A percentile compares a stretch with the other conserved stretches of the same genome.
These are phyloP conservation scores for Mycena rosella DNA, from an alignment of 768 basidiomycete genomes.

Conservation along the genomic window DNA sequence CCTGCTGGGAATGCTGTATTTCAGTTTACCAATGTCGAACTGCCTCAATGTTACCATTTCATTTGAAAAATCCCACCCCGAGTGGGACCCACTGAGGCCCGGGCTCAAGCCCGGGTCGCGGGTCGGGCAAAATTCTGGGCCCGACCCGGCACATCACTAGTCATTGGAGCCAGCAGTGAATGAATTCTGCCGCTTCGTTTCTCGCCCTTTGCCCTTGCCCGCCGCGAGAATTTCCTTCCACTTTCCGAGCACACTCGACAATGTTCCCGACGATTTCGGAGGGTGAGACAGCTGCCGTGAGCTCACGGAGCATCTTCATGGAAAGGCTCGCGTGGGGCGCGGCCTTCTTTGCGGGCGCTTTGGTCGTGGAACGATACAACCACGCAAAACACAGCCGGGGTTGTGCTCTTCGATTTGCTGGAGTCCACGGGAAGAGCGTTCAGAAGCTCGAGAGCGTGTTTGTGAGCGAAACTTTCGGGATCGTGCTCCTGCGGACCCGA, in stretches of 20 bases:
- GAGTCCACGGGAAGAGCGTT: neutral
- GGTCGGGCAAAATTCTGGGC: too few relatives aligned
- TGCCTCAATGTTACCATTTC: too few relatives aligned
- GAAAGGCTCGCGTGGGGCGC: slow-evolving; percentile 7
- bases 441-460: slow-evolving; percentile 7
- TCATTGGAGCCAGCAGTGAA: neutral
- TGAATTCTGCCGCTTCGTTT: neutral
- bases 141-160: too few relatives aligned
- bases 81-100: too few relatives aligned
- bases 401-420: too few relatives aligned
- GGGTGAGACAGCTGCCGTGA: neutral
- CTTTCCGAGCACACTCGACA: neutral
- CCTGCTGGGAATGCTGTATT: too few relatives aligned
- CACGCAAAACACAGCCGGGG: too few relatives aligned
- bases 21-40: too few relatives aligned
- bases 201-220: neutral
- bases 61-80: too few relatives aligned
- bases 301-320: neutral
- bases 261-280: neutral
- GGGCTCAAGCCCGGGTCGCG: too few relatives aligned
- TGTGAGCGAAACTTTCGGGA: neutral
- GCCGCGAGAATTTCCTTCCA: neutral
- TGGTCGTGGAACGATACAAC: too few relatives aligned
- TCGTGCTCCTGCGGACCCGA: neutral
- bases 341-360: neutral